These are phyloP conservation scores for Trichoderma atroviride DNA, from an alignment of 2,329 filamentous ascomycete genomes.

Conservation along the genomic window DNA sequence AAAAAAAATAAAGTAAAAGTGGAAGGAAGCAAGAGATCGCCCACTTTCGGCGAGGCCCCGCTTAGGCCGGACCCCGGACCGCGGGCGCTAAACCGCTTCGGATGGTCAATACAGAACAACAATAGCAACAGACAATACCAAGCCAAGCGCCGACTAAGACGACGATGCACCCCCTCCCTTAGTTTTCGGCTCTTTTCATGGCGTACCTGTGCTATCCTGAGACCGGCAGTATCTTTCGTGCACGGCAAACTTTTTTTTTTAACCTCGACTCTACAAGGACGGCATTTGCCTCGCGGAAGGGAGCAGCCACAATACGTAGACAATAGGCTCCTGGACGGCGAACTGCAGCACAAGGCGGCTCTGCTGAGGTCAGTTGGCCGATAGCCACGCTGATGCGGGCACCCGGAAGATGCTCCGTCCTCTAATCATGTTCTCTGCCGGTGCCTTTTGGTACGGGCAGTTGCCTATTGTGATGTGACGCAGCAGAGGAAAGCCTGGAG, in stretches of 20 bases:
- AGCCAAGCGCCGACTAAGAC: constrained; percentile 26
- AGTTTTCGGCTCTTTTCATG: background rate
- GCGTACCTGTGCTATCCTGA: background rate
- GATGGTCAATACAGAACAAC: constrained; percentile 38
- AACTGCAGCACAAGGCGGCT: background rate
- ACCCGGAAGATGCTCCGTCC: background rate
- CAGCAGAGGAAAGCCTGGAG: background rate
- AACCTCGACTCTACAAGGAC: background rate
- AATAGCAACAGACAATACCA: constrained; percentile 43
- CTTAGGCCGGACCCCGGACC: constrained; percentile 27
- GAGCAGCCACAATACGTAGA: constrained; percentile 21
- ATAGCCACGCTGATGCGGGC: background rate
- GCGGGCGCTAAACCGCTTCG: constrained; percentile 37
- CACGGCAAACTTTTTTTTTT: background rate
- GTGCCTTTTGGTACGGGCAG: background rate
- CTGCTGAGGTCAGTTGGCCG: constrained; percentile 1
- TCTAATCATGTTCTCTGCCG: background rate
- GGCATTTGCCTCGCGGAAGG: background rate
- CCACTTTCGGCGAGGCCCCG: constrained; percentile 25
- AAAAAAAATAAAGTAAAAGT: background rate
- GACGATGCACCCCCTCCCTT: background rate
- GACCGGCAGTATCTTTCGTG: background rate
- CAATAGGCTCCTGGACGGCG: constrained; percentile 16
- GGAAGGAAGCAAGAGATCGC: background rate
- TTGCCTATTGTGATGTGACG: background rate